Conservation (phyloP, 805 yeast genomes). For the Metschnikowia matae region DNA sequence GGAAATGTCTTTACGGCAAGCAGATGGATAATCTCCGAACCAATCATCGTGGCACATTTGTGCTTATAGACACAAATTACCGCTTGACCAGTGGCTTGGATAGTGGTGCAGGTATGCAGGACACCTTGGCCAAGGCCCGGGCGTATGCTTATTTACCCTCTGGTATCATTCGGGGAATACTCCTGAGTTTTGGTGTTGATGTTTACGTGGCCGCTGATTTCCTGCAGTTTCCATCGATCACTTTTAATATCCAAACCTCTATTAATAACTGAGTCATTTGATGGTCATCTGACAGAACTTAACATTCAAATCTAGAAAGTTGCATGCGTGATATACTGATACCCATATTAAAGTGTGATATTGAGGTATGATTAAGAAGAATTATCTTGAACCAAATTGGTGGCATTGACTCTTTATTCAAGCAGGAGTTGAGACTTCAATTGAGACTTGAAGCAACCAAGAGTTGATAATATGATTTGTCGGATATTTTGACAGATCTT, state of each 20-base stretch:
- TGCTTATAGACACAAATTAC: constrained; percentile 66
- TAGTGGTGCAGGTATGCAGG: constrained; percentile 40
- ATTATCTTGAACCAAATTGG: too few species aligned
- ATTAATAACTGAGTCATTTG: constrained; percentile 26
- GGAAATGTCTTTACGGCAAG: constrained; percentile 76
- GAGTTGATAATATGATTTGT: too few species aligned
- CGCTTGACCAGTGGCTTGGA: constrained; percentile 50
- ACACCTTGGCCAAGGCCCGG: constrained; percentile 42
- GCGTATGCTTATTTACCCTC: constrained; percentile 66
- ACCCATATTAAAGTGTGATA: too few species aligned
- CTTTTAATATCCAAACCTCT: constrained; percentile 64
- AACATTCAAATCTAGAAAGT: too few species aligned
- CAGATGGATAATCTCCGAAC: constrained; percentile 91
- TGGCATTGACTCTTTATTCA: too few species aligned
- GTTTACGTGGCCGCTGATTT: constrained; percentile 64
- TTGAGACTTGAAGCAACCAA: too few species aligned
- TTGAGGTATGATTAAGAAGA: too few species aligned
- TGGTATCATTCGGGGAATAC: constrained; percentile 71
- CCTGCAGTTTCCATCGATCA: constrained; percentile 58
- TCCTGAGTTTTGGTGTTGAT: constrained; percentile 65
- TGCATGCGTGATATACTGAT: too few species aligned
- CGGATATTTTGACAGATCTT: too few species aligned
- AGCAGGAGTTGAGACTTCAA: too few species aligned
- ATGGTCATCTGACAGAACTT: too few species aligned
- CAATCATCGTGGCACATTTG: constrained; percentile 83